A percentile compares a stretch with the other conserved stretches of the same genome.
Conservation (phyloP, 352 stramenopile genomes). For the Elongisporangium prolatum region DNA sequence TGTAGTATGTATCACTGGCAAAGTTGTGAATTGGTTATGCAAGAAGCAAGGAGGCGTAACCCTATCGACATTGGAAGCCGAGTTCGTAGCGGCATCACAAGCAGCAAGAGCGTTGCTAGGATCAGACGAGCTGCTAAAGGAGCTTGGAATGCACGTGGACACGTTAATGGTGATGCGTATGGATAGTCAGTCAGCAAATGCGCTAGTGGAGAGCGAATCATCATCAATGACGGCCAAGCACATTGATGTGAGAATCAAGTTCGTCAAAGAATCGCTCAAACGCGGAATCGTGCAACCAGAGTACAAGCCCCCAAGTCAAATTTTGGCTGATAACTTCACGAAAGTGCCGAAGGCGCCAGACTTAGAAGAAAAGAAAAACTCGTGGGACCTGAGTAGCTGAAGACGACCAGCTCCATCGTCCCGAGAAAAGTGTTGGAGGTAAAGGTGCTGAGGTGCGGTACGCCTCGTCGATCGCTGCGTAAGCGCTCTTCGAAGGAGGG, state of each 20-base stretch:
- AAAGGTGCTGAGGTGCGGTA: too few species aligned
- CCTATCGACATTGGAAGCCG: constrained; percentile 17
- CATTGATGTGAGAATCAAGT: constrained; percentile 10
- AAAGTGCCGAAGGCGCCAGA: constrained; percentile 5
- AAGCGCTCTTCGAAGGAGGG: too few species aligned
- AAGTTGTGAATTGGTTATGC: constrained; percentile 6
- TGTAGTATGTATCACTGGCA: constrained; percentile 10
- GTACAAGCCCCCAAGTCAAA: constrained; percentile 4
- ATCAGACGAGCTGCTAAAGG: constrained; percentile 6
- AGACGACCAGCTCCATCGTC: too few species aligned
- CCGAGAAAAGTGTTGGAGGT: too few species aligned
- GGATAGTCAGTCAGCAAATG: constrained; percentile 9
- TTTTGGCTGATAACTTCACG: constrained; percentile 9
- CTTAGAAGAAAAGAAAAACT: too few species aligned
- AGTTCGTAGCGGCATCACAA: constrained; percentile 11
- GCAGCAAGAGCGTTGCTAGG: constrained; percentile 6
- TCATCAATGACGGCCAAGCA: constrained; percentile 7
- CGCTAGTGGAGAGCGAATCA: constrained; percentile 6
- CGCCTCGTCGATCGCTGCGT: too few species aligned
- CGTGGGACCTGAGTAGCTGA: too few species aligned
- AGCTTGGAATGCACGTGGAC: constrained; percentile 4
- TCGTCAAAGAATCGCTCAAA: constrained; percentile 5
- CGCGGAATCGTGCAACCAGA: constrained; percentile 1
- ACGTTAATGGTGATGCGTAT: constrained; percentile 2
- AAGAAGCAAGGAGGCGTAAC: constrained; percentile 14